A percentile compares a stretch with the other conserved stretches of the same genome.
phyloP scores from a whole-genome alignment of 192 early-diverging fungal genomes.

The Coemansia sp. region DNA sequence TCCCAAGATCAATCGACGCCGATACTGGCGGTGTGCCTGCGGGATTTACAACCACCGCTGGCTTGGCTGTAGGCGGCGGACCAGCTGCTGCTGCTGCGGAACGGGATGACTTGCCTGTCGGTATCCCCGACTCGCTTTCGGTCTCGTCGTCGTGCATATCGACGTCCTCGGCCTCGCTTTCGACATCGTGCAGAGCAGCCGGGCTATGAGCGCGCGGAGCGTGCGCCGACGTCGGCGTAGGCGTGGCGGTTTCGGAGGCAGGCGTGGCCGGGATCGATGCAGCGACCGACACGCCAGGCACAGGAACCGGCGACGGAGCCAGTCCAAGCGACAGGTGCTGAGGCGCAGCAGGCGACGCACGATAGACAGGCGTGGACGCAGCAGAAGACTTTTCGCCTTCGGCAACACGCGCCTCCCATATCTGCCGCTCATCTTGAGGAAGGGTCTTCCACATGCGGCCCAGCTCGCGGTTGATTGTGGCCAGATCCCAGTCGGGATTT shows the following conservation, averaged over 20 bases:
- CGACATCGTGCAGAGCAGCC: constrained; percentile 22
- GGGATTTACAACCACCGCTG: constrained; percentile 9
- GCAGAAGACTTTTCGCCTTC: constrained; percentile 23
- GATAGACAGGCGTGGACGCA: constrained; percentile 19
- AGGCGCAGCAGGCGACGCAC: constrained; percentile 20
- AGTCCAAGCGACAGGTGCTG: constrained; percentile 3
- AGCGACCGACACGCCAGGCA: constrained; percentile 22
- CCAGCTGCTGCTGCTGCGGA: background rate
- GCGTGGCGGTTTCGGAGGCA: constrained; percentile 28
- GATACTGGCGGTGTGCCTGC: background rate
- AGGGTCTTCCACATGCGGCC: constrained; percentile 53
- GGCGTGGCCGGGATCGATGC: constrained; percentile 36
- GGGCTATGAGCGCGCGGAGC: background rate
- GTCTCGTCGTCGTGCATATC: constrained; percentile 52
- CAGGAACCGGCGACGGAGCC: constrained; percentile 19
- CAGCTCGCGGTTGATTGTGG: constrained; percentile 51
- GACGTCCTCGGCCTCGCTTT: constrained; percentile 46
- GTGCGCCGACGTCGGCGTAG: constrained; percentile 15
- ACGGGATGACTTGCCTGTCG: background rate
- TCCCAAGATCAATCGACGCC: background rate
- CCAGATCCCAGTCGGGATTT: constrained; percentile 51
- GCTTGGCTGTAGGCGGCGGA: constrained; percentile 40
- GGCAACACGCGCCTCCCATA: constrained; percentile 44
- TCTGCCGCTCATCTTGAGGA: constrained; percentile 31
- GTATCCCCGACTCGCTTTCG: constrained; percentile 7